Percentiles rank a stretch among this genome's conserved stretches.
Conservation (phyloP, 108 stramenopile species). For the Pseudonitzschia delicatissima region DNA sequence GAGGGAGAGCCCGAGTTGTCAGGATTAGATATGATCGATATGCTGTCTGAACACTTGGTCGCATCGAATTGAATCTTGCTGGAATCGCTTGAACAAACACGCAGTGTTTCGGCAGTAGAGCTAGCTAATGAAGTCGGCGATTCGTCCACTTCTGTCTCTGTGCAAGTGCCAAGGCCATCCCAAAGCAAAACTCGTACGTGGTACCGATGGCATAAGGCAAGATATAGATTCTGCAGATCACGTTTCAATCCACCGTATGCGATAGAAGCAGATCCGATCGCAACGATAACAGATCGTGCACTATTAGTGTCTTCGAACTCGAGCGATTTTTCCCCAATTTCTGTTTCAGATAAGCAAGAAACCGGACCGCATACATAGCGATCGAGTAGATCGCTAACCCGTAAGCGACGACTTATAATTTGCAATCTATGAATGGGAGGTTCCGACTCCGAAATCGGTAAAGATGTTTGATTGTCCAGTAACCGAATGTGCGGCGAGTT, state of each 20-base stretch:
- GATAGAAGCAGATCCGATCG: slow-evolving; percentile 20
- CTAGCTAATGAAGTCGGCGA: slow-evolving; percentile 17
- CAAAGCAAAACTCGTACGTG: slow-evolving; percentile 57
- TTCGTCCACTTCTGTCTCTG: slow-evolving; percentile 51
- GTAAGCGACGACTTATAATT: slow-evolving; percentile 58
- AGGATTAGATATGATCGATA: slow-evolving; percentile 49
- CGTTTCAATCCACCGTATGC: slow-evolving; percentile 13
- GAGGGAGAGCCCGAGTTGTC: slow-evolving; percentile 1
- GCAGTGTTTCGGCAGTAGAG: slow-evolving; percentile 38
- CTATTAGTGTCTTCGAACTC: slow-evolving; percentile 12
- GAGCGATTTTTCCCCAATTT: neutral
- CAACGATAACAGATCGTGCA: slow-evolving; percentile 19
- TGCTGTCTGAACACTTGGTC: slow-evolving; percentile 85
- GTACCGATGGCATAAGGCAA: slow-evolving; percentile 60
- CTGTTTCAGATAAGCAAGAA: slow-evolving; percentile 4
- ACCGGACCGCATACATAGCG: slow-evolving; percentile 41
- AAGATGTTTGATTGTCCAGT: slow-evolving; percentile 13
- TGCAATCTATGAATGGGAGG: slow-evolving; percentile 48
- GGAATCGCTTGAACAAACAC: slow-evolving; percentile 41
- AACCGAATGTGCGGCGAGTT: neutral
- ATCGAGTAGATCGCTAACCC: slow-evolving; percentile 65
- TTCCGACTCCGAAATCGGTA: slow-evolving; percentile 30
- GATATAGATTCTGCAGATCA: slow-evolving; percentile 42
- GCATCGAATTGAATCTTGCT: slow-evolving; percentile 59
- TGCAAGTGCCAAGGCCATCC: slow-evolving; percentile 55